Base-by-base conservation (phyloP, 2,329 filamentous ascomycete genomes). In the Botrytis deweyae region DNA sequence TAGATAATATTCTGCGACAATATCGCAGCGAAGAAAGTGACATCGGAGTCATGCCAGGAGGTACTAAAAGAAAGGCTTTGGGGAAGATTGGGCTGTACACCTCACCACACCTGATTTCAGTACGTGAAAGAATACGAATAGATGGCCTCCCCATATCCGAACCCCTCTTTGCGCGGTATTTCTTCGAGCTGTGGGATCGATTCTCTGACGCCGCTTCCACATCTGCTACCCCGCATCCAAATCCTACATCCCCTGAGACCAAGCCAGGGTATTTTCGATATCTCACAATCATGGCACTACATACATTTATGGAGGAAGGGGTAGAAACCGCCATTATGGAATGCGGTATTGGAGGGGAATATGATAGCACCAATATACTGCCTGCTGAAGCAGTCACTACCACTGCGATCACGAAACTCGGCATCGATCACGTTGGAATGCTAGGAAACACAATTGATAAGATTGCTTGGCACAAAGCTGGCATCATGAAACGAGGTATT, bases 191-290 rank as follows among this genome's bases (percentile, higher is more conserved):
- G 5, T 91, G 89, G 89, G 88, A 91, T 75, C 84, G 36, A 80
- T 91, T 69, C 83, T 73, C 76, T 29, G n/a, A 58, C 63, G 78
- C 76, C 38, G 73, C 82, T 1, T 78, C 82, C 9, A 75, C 80
- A 55, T 78, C 71, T 73, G 4, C 76, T 4, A 36, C 67, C 55
- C 81, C 79, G 0, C 46, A 75, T 14, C 25, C 52, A 22, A 77
- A 79, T 33, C 46, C 67, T 20, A 42, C 49, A 20, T 68, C 72
- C 40, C 55, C 66, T 7, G 74, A 74, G 25, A 74, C 74, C 59
- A 97, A 97, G 81, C 96, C 96, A 0, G 92, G 94, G 70, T 98
- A 97, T 83, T 98, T 98, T 82, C 91, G 95, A 42, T 98, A 93
- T 80, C 82, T 99, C 80, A 98, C 95, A 0, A 86, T 99, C 55